These are phyloP conservation scores for Parathielavia appendiculata DNA, from an alignment of 495 filamentous ascomycete genomes.

Conservation along the genomic window DNA sequence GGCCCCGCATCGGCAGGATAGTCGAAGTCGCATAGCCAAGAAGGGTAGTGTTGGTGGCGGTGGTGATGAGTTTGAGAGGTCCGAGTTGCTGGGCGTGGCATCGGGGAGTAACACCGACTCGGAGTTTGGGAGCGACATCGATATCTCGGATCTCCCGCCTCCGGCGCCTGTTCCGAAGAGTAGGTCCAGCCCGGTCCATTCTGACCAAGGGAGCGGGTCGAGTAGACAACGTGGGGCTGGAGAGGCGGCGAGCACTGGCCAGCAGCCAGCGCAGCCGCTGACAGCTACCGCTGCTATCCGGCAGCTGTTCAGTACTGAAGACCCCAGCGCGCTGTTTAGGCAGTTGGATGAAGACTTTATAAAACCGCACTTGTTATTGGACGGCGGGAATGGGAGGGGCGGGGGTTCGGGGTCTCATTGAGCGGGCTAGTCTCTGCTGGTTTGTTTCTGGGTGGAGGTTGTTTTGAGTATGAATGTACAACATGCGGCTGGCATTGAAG, in stretches of 20 bases:
- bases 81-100: slow-evolving; percentile 54
- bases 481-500: too few species aligned
- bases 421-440: not conserved
- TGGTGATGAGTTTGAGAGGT: slow-evolving; percentile 53
- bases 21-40: slow-evolving; percentile 42
- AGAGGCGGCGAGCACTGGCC: slow-evolving; percentile 26
- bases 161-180: slow-evolving; percentile 47
- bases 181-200: slow-evolving; percentile 50
- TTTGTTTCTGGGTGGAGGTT: not conserved
- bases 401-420: slow-evolving; percentile 15
- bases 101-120: slow-evolving; percentile 58
- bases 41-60: slow-evolving; percentile 20
- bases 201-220: slow-evolving; percentile 1
- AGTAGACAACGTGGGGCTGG: slow-evolving; percentile 3
- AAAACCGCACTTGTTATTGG: slow-evolving; percentile 85
- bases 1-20: slow-evolving; percentile 34
- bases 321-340: slow-evolving; percentile 85
- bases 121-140: slow-evolving; percentile 58
- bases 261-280: slow-evolving; percentile 39
- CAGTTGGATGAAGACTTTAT: slow-evolving; percentile 96
- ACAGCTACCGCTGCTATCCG: slow-evolving; percentile 68
- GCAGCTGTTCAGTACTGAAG: slow-evolving; percentile 63
- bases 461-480: too few species aligned
- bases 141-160: slow-evolving; percentile 58
- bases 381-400: slow-evolving; percentile 45